Conservation (phyloP, 345 rosid species). For the Salix caprea region DNA sequence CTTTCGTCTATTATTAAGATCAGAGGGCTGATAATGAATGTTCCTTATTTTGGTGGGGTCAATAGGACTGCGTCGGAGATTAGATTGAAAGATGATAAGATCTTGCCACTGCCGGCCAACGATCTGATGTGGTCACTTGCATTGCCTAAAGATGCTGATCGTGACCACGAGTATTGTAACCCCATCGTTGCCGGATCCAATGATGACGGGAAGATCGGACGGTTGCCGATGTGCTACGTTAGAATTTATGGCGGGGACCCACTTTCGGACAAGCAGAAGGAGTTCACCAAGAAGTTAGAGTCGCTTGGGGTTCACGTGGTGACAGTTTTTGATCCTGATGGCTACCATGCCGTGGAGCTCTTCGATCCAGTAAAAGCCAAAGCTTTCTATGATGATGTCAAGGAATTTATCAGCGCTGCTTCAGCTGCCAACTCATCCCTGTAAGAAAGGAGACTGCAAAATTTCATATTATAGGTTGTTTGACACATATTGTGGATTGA, state of each 20-base stretch:
- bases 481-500: no score
- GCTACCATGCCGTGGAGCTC: slow-evolving; percentile 66
- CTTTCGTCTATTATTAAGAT: slow-evolving; percentile 46
- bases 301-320: slow-evolving; percentile 58
- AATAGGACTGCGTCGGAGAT: slow-evolving; percentile 57
- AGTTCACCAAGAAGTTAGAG: slow-evolving; percentile 44
- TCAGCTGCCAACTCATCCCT: slow-evolving; percentile 12
- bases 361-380: slow-evolving; percentile 46
- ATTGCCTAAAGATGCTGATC: slow-evolving; percentile 56
- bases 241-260: slow-evolving; percentile 75
- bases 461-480: background rate
- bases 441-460: background rate
- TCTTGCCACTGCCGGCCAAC: slow-evolving; percentile 47
- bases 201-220: slow-evolving; percentile 35
- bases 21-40: slow-evolving; percentile 58
- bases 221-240: slow-evolving; percentile 47
- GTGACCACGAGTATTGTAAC: slow-evolving; percentile 72
- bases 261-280: slow-evolving; percentile 59
- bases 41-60: slow-evolving; percentile 65
- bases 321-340: slow-evolving; percentile 40
- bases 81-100: slow-evolving; percentile 38
- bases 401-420: slow-evolving; percentile 31
- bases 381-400: slow-evolving; percentile 25
- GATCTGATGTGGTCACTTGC: slow-evolving; percentile 70
- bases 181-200: slow-evolving; percentile 32